A percentile compares a stretch with the other conserved stretches of the same genome.
phyloP scores from a whole-genome alignment of 2,329 filamentous ascomycete species.

The Colletotrichum zoysiae region DNA sequence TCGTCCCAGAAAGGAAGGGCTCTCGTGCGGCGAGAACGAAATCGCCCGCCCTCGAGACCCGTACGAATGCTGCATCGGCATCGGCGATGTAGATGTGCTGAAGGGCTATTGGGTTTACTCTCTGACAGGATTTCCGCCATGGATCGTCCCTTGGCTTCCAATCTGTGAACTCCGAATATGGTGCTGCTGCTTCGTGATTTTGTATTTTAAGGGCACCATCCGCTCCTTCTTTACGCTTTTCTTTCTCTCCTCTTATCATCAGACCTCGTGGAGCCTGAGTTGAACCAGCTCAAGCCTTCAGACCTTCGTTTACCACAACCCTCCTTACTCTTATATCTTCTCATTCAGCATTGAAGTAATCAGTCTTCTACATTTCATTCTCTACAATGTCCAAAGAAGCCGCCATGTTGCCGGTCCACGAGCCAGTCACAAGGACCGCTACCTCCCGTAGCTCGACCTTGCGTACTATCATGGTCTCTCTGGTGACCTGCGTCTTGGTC shows the following conservation, averaged over 20 bases:
- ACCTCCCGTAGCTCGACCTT: background rate
- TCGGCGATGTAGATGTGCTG: background rate
- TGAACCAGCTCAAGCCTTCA: background rate
- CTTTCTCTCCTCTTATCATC: background rate
- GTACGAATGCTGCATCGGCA: no score
- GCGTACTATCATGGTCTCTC: background rate
- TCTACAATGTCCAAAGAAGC: slow-evolving; percentile 10
- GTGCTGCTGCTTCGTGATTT: background rate
- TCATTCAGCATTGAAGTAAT: no score
- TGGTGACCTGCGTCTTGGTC: background rate
- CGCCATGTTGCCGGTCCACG: slow-evolving; percentile 5
- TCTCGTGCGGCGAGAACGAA: background rate
- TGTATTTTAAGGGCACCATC: background rate
- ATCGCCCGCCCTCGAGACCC: background rate
- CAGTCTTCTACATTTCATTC: no score
- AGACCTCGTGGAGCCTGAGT: background rate
- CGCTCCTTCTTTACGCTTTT: background rate
- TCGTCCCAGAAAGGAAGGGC: background rate
- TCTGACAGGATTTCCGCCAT: background rate
- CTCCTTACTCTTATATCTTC: background rate
- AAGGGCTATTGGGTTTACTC: background rate
- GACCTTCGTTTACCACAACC: accelerated
- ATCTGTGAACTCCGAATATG: no score
- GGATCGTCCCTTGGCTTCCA: no score
- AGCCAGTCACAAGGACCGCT: background rate